These are phyloP conservation scores for Apophysomyces sp. DNA, from an alignment of 371 early-diverging fungal genomes.

Conservation along the genomic window DNA sequence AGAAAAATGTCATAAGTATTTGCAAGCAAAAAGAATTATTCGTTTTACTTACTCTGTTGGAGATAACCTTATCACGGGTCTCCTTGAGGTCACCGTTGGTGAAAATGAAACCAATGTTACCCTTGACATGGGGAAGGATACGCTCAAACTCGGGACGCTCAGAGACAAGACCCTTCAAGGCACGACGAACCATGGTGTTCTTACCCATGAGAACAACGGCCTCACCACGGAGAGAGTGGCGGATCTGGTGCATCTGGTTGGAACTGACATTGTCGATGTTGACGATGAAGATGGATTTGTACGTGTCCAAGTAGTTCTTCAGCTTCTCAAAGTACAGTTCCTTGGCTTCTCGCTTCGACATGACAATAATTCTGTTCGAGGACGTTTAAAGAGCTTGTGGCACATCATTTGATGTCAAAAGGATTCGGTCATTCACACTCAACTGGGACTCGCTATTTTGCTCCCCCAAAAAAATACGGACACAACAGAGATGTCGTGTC, in stretches of 20 bases:
- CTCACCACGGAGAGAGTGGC: conserved; percentile 89
- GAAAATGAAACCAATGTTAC: conserved; percentile 99
- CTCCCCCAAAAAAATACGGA: too few species aligned
- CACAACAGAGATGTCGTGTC: too few species aligned
- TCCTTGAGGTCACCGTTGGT: conserved; percentile 97
- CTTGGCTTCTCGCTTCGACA: conserved; percentile 59
- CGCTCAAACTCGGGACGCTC: conserved; percentile 90
- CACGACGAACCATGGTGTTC: conserved; percentile 99
- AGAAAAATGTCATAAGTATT: neutral
- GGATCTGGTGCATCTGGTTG: conserved; percentile 99
- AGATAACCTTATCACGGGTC: conserved; percentile 88
- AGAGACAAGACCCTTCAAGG: conserved; percentile 76
- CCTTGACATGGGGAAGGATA: conserved; percentile 83
- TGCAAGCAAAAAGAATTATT: too few species aligned
- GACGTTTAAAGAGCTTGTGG: conserved; percentile 45
- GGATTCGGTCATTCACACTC: too few species aligned
- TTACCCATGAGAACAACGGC: conserved; percentile 99
- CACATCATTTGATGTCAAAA: too few species aligned
- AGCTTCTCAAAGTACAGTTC: conserved; percentile 59
- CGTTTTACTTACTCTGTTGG: conserved; percentile 77
- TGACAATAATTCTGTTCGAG: conserved; percentile 51
- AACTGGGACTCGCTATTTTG: too few species aligned
- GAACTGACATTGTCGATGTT: conserved; percentile 99
- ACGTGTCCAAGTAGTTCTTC: conserved; percentile 69
- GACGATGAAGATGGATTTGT: conserved; percentile 96